Base-by-base conservation (phyloP, 805 yeast genomes). In the Pichia gijzeniarum region DNA sequence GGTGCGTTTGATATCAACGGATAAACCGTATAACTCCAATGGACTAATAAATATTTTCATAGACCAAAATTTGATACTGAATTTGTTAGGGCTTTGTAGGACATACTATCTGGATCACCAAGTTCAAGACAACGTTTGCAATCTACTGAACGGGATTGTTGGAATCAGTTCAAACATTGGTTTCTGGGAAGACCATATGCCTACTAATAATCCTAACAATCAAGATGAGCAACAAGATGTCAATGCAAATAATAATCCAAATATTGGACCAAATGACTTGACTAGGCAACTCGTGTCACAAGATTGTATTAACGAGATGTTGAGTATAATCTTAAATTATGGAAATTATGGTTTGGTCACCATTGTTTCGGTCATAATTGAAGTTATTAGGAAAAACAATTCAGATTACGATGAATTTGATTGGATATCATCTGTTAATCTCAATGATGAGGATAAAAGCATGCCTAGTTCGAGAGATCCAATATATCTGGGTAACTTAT, bases 191-290 rank as follows among this genome's bases (percentile, higher is more conserved):
- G 64, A 58, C 21, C 41, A 51, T 19, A 34, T 47, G 12, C 16
- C 41, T 7, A 14, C 17, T 2, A 40, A 41, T 19, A 48, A 35
- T 10, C 40, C 32, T 21, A 35, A 30, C 16, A 38, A 44, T 40
- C 47, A 43, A 36, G 52, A 95, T 85, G 47, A 90, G 83, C 62
- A 51, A 17, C 62, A 57, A 19, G 61, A 58, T 37, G 45, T 53
- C 4, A 52, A 53, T 30, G 48, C 56, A 40, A 83, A 84, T 45
- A 83, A 84, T 45, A 90, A 85, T 47, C 85, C 96, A 2, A 85
- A 91, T 28, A 85, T 93, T 43, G 99, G 99, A 2, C 98, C 99
- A 1, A 93, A 93, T 58, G 96, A 87, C 58, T 72, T 93, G 28
- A 89, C 98, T 0, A 73, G 99, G 52, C 91, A 88, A 60, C 71